These are phyloP conservation scores for Clitopilus passeckerianus DNA, from an alignment of 768 basidiomycete species.

Conservation along the genomic window DNA sequence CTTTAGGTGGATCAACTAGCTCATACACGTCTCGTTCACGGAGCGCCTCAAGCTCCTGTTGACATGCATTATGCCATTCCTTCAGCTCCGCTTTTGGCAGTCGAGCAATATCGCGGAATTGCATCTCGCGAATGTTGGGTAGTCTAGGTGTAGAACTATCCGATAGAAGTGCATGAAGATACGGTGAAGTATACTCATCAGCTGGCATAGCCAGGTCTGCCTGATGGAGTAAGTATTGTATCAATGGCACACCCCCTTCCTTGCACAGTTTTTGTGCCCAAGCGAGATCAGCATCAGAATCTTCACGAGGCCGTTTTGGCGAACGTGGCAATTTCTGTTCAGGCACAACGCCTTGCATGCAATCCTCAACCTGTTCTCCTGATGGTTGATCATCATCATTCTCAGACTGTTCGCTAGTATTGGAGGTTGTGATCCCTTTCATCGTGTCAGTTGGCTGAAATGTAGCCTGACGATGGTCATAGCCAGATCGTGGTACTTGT, in stretches of 20 bases:
- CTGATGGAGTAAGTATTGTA: neutral
- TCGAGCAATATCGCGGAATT: constrained; percentile 2
- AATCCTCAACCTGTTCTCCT: neutral
- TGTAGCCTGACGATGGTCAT: too few relatives aligned
- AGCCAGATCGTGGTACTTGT: too few relatives aligned
- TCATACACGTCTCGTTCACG: neutral
- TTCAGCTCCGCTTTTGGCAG: neutral
- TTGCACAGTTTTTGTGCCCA: neutral
- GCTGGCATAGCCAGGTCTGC: neutral
- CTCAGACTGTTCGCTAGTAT: too few relatives aligned
- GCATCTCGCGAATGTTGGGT: neutral
- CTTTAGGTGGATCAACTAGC: constrained; percentile 6
- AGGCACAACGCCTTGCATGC: too few relatives aligned
- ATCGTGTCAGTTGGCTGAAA: too few relatives aligned
- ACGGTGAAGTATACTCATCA: neutral
- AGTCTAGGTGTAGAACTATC: neutral
- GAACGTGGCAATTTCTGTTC: too few relatives aligned
- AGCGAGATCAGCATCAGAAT: neutral
- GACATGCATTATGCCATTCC: neutral
- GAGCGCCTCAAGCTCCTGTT: neutral
- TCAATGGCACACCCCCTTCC: neutral
- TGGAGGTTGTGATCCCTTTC: too few relatives aligned
- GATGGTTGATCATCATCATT: too few relatives aligned
- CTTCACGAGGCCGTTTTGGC: too few relatives aligned
- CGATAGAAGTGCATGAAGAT: too few relatives aligned